Evolutionary conservation across 306 rosid genomes (phyloP).

Genomic region (Cicer bijugum): DNA sequence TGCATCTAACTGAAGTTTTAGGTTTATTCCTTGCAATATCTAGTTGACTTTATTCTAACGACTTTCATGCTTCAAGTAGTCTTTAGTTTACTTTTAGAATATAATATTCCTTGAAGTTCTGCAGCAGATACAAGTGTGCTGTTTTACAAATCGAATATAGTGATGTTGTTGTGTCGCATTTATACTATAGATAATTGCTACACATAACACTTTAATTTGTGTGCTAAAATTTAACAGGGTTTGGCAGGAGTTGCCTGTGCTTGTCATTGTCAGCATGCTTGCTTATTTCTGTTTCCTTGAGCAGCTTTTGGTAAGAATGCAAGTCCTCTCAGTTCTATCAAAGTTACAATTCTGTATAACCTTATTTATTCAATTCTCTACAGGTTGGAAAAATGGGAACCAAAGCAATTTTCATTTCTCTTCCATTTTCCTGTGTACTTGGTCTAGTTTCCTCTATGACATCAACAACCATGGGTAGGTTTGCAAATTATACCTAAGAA

Average conservation of each 20-base stretch:
- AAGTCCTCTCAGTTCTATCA: slow-evolving; percentile 32
- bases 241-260: slow-evolving; percentile 98
- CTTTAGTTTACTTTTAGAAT: neutral
- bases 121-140: neutral
- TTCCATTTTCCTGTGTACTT: slow-evolving; percentile 91
- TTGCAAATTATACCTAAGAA: slow-evolving; percentile 14
- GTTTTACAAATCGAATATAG: neutral
- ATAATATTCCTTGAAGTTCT: slow-evolving; percentile 3
- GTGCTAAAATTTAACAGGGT: slow-evolving; percentile 58
- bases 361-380: slow-evolving; percentile 43
- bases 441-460: slow-evolving; percentile 93
- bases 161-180: neutral
- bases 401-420: slow-evolving; percentile 81
- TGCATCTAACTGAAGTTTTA: slow-evolving; percentile 16
- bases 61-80: neutral
- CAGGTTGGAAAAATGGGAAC: slow-evolving; percentile 84
- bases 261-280: slow-evolving; percentile 92
- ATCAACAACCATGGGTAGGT: slow-evolving; percentile 93
- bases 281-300: slow-evolving; percentile 97
- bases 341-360: slow-evolving; percentile 31
- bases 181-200: slow-evolving; percentile 22
- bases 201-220: slow-evolving; percentile 33
- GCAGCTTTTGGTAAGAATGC: slow-evolving; percentile 78
- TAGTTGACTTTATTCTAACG: no score
- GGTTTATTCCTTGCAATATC: no score